Base-by-base conservation (phyloP, 352 stramenopile genomes). In the Phytophthora sp. region DNA sequence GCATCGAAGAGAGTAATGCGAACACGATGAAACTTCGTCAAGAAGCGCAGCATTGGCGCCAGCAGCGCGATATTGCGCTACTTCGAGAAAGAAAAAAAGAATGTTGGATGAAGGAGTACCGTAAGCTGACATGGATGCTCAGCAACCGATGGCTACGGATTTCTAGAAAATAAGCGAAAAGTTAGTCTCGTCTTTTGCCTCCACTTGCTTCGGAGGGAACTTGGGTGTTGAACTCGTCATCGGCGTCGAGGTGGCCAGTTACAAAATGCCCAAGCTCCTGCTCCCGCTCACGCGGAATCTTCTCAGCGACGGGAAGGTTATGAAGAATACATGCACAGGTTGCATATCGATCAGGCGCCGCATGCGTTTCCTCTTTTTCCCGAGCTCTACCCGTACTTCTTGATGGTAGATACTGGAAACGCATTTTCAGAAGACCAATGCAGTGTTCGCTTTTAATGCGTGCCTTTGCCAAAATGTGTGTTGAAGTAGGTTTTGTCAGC, bases 391-490 rank as follows among this genome's bases (percentile, higher is more conserved):
- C 0, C 59, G 53, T 9, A 62, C 44, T 52, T 60, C 35, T 11
- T 56, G 64, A 13, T n/a, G n/a, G 50, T 5, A 74, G 29, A 27
- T 71, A 59, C n/a, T 57, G 66, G 31, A 71, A 67, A 5, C 66
- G 29, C 47, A 61, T 56, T 30, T 59, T 74, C 3, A 67, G 16
- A 6, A 74, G 31, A 16, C 31, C 31, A 38, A 11, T 38, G 8
- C 31, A 38, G 31, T 38, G 31, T 13, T 38, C 31, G 12, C 31
- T 38, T 12, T 38, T 38, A n/a, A 38, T 38, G 8, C 31, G 8
- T 13, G 31, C 31, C n/a, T 38, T 38, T 38, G 31, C 31, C 31
- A 46, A 38, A 38, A 5, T 38, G 31, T 13, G 13, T 38, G 31
- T 38, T 38, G 12, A 38, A 13, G 31, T 38, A 38, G 31, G 11